Conservation (phyloP, 352 stramenopile species). For the Stramenopiles sp. region DNA sequence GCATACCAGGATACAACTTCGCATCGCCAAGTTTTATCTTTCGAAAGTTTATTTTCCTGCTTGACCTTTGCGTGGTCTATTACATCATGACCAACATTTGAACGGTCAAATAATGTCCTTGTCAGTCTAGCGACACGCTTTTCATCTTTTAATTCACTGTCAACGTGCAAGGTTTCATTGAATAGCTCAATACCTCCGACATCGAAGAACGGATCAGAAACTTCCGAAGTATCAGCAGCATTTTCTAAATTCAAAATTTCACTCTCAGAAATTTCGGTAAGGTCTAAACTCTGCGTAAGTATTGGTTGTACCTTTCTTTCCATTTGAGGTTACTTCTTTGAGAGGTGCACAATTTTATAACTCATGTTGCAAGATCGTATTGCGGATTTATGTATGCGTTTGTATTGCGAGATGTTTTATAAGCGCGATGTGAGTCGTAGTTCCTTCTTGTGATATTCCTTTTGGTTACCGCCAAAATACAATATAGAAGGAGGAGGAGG, state of each 20-base stretch:
- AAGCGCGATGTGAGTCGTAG: no score
- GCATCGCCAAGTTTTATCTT: not conserved
- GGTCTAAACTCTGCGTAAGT: no score
- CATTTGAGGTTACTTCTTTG: no score
- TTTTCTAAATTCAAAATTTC: not conserved
- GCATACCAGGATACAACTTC: not conserved
- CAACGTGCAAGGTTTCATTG: not conserved
- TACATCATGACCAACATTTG: not conserved
- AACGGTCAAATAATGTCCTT: not conserved
- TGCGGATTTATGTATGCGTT: no score
- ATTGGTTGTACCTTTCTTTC: not conserved
- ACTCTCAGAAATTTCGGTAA: no score
- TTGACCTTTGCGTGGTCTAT: not conserved
- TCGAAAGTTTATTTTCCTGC: not conserved
- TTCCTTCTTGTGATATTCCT: no score
- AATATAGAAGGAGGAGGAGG: no score
- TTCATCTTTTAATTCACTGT: slow-evolving; percentile 4
- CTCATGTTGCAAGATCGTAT: not conserved
- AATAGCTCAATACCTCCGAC: slow-evolving; percentile 1
- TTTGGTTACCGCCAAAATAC: no score
- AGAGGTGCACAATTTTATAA: no score
- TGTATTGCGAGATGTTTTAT: no score
- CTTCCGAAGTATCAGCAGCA: not conserved
- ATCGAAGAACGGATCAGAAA: not conserved
- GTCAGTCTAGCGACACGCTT: not conserved